Conservation (phyloP, 371 early-diverging fungal species). For the Choanephora cucurbitarum region DNA sequence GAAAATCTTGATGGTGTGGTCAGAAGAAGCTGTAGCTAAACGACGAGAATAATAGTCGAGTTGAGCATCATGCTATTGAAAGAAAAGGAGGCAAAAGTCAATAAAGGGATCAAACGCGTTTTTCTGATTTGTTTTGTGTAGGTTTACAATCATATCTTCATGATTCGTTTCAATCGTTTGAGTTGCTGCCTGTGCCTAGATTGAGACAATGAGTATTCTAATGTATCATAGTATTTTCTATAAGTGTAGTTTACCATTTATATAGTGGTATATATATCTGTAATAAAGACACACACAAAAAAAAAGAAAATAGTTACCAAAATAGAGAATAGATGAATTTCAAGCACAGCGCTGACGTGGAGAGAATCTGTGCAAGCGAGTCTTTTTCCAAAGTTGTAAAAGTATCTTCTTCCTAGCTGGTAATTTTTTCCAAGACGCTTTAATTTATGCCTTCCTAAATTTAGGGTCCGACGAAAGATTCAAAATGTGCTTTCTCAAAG, state of each 20-base stretch:
- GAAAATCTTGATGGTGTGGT: constrained; percentile 90
- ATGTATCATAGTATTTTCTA: no score
- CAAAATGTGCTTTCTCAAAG: no score
- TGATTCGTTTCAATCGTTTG: constrained; percentile 88
- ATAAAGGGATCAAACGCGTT: no score
- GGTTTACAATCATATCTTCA: constrained; percentile 93
- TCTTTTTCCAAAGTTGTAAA: no score
- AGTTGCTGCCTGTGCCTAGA: constrained; percentile 27
- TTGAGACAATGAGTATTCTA: no score
- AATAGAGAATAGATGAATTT: background rate
- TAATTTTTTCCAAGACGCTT: no score
- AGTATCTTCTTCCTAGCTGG: no score
- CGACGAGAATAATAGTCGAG: constrained; percentile 97
- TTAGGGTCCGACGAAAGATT: no score
- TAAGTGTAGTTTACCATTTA: background rate
- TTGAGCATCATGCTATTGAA: constrained; percentile 92
- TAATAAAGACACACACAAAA: background rate
- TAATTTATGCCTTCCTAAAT: no score
- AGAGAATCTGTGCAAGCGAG: no score
- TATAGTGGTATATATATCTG: background rate
- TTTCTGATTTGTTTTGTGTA: constrained; percentile 3
- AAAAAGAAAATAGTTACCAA: background rate
- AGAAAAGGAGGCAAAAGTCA: no score
- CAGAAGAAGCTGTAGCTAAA: constrained; percentile 97
- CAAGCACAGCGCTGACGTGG: constrained; percentile 6